A percentile compares a stretch with the other conserved stretches of the same genome.
Conservation (phyloP, 805 yeast species). For the Yarrowia keelungensis region DNA sequence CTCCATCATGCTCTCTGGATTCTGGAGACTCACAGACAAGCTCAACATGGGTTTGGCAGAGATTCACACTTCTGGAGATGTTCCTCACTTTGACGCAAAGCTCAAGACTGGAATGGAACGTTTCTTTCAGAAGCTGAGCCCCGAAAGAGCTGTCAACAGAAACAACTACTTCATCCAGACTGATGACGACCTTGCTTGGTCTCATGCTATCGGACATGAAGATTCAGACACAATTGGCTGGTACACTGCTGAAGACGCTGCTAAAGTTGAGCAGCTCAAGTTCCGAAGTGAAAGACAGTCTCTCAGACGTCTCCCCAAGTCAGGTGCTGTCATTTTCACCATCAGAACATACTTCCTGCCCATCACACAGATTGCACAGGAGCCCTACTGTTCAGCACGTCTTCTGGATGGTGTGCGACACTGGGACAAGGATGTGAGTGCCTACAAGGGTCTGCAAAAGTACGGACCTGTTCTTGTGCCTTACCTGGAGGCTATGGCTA, state of each 20-base stretch:
- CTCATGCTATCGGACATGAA: constrained; percentile 63
- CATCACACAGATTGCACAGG: constrained; percentile 13
- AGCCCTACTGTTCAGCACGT: constrained; percentile 17
- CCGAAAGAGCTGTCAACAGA: constrained; percentile 69
- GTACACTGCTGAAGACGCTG: constrained; percentile 65
- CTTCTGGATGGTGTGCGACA: constrained; percentile 60
- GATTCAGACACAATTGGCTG: constrained; percentile 61
- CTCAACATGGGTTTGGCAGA: constrained; percentile 60
- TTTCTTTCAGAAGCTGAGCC: constrained; percentile 62
- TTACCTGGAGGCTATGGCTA: constrained; percentile 58
- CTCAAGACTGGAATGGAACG: constrained; percentile 70
- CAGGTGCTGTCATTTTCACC: constrained; percentile 13
- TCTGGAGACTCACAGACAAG: constrained; percentile 72
- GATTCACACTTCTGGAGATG: constrained; percentile 72
- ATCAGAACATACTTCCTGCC: constrained; percentile 26
- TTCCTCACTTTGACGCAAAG: constrained; percentile 67
- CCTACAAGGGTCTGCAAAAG: constrained; percentile 64
- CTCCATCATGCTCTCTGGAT: constrained; percentile 67
- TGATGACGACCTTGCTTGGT: constrained; percentile 69
- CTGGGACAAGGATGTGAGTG: constrained; percentile 67
- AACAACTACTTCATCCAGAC: constrained; percentile 69
- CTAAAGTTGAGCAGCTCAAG: constrained; percentile 55
- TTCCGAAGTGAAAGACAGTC: constrained; percentile 22
- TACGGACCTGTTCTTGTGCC: constrained; percentile 63
- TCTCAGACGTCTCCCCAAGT: constrained; percentile 14